A percentile compares a stretch with the other conserved stretches of the same genome.
Evolutionary conservation across 2,329 filamentous ascomycete genomes (phyloP).

Genomic region (Dryadomyces quercus-mongolicae): DNA sequence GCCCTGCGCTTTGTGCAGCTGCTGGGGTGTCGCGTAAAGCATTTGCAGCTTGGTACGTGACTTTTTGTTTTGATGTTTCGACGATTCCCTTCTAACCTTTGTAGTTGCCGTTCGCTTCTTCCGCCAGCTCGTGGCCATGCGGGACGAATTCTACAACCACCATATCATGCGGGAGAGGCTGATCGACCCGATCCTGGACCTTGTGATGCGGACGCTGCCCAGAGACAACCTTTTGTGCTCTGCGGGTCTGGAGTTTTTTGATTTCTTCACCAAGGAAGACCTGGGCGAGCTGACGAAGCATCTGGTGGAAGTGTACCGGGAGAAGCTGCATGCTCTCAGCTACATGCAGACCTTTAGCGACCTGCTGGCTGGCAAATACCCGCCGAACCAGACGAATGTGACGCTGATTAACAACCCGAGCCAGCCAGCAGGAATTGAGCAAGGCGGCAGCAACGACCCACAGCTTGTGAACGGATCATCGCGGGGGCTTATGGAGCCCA

Average conservation of each 20-base stretch:
- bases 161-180: slow-evolving; percentile 73
- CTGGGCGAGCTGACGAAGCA: slow-evolving; percentile 74
- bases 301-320: slow-evolving; percentile 72
- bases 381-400: neutral
- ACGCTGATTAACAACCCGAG: neutral
- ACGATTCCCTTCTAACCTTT: neutral
- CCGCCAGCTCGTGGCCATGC: slow-evolving; percentile 69
- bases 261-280: slow-evolving; percentile 73
- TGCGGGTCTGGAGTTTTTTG: slow-evolving; percentile 86
- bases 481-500: slow-evolving; percentile 4
- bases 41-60: slow-evolving; percentile 75
- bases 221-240: slow-evolving; percentile 90
- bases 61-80: too few species aligned
- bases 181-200: slow-evolving; percentile 72
- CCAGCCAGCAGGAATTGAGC: neutral
- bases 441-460: neutral
- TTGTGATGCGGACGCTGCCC: slow-evolving; percentile 75
- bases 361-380: slow-evolving; percentile 35
- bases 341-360: slow-evolving; percentile 78
- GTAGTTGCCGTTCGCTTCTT: slow-evolving; percentile 90
- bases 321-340: slow-evolving; percentile 61
- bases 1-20: slow-evolving; percentile 72
- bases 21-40: slow-evolving; percentile 74
- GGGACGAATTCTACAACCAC: slow-evolving; percentile 84
- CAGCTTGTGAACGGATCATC: slow-evolving; percentile 4